A percentile compares a stretch with the other conserved stretches of the same genome.
Conservation (phyloP, 2,329 filamentous ascomycete species). For the Neofusicoccum kwambonambiense region DNA sequence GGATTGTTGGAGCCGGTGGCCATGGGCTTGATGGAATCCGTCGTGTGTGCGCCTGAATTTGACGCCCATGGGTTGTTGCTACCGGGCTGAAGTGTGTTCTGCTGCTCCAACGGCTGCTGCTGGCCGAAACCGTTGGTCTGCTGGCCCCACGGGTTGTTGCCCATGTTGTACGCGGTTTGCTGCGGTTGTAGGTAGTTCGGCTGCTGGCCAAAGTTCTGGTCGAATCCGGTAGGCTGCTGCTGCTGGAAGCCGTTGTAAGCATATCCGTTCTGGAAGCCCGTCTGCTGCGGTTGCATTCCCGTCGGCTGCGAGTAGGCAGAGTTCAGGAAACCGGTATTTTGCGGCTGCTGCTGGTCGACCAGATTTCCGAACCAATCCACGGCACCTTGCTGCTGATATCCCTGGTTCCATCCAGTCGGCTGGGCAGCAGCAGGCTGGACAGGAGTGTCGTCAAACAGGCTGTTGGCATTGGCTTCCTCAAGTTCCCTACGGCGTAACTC, state of each 20-base stretch:
- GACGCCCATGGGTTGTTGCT: conserved; percentile 92
- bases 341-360: conserved; percentile 67
- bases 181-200: conserved; percentile 54
- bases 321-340: conserved; percentile 66
- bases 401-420: conserved; percentile 89
- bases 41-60: conserved; percentile 54
- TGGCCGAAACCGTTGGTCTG: conserved; percentile 37
- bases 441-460: conserved; percentile 81
- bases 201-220: conserved; percentile 48
- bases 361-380: conserved; percentile 98
- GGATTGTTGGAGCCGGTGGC: conserved; percentile 97
- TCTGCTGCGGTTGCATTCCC: conserved; percentile 63
- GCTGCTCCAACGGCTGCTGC: conserved; percentile 55
- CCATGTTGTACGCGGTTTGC: conserved; percentile 56
- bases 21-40: conserved; percentile 70
- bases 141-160: conserved; percentile 39
- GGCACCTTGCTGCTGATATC: conserved; percentile 93
- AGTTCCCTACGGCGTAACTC: conserved; percentile 81
- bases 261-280: conserved; percentile 65
- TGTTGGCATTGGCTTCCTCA: conserved; percentile 78
- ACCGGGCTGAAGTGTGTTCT: conserved; percentile 68
- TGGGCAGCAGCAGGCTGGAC: conserved; percentile 68
- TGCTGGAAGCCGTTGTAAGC: conserved; percentile 55
- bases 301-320: conserved; percentile 75
- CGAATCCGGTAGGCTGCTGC: conserved; percentile 67